Base-by-base conservation (phyloP, 2,329 filamentous ascomycete species). In the Boeremia exigua region DNA sequence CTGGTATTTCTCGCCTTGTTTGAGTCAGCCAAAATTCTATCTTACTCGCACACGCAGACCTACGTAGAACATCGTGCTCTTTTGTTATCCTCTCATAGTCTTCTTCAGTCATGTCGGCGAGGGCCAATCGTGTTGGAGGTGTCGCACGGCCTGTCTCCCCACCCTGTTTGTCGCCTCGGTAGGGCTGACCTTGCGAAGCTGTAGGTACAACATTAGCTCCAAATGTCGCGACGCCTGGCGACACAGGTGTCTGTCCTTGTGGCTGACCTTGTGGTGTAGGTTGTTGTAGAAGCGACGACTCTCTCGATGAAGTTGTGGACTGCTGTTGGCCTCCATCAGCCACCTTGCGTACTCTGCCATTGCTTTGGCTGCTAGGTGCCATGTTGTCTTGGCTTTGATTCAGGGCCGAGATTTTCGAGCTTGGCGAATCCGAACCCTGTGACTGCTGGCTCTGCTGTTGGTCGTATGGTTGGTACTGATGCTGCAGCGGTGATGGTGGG, bases 1-100 rank as follows among this genome's bases (percentile, higher is more conserved):
- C 75, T 96, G 96, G 75, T 99, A 99, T 79, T 99, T 99, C 64
- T 86, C 87, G 70, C 95, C 93, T 96, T 48, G 29, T 48, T 61
- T 56, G 54, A 32, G 38, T 54, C 6, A 23, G 25, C 29, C 14
- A 12, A 45, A 5, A 4, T n/a, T 6, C 3, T 27, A 5, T 47
- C 32, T 7, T 29, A 3, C 2, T 6, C 4, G 8, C 8, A 12
- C 6, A 29, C 32, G 15, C 6, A 12, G 6, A 62, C 79, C 75
- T 71, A 82, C 80, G 78, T 57, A 82, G 66, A 54, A 81, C 77
- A 44, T 81, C 80, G 60, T 82, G 78, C 29, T 82, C 80, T 56
- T 81, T 82, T 48, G 79, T 63, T 61, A 82, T 65, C 60, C 80
- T 76, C 28, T 70, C 70, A 34, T 80, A 66, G 15, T 82, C 80